Conservation (phyloP, 495 filamentous ascomycete genomes). For the Parmelia sp. region DNA sequence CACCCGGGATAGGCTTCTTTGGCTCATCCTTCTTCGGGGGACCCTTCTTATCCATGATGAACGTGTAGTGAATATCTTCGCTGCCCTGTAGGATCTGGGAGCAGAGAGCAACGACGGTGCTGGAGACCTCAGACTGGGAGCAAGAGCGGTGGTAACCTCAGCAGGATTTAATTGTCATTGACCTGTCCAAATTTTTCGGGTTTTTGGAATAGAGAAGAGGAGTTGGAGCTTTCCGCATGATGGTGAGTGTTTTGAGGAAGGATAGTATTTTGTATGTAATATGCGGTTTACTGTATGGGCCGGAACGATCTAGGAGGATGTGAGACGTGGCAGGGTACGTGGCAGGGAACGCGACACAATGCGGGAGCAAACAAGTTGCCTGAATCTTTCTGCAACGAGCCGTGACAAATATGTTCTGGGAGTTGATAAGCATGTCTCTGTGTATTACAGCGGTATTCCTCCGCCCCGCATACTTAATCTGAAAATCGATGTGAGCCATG, state of each 20-base stretch:
- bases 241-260: background rate
- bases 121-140: background rate
- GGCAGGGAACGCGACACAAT: too few species aligned
- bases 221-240: background rate
- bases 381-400: background rate
- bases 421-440: too few species aligned
- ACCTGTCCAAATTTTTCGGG: background rate
- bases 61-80: background rate
- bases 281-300: background rate
- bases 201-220: background rate
- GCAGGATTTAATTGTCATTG: background rate
- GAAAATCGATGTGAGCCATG: too few species aligned
- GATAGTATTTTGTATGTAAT: too few species aligned
- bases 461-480: too few species aligned
- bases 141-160: too few species aligned
- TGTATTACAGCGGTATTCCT: too few species aligned
- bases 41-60: background rate
- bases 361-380: background rate
- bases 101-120: background rate
- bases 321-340: background rate
- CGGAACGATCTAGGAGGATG: background rate
- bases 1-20: background rate
- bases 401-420: background rate
- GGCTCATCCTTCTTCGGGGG: too few species aligned
- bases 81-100: background rate